Evolutionary conservation across 495 filamentous ascomycete genomes (phyloP).

Genomic region (Tuber melanosporum): DNA sequence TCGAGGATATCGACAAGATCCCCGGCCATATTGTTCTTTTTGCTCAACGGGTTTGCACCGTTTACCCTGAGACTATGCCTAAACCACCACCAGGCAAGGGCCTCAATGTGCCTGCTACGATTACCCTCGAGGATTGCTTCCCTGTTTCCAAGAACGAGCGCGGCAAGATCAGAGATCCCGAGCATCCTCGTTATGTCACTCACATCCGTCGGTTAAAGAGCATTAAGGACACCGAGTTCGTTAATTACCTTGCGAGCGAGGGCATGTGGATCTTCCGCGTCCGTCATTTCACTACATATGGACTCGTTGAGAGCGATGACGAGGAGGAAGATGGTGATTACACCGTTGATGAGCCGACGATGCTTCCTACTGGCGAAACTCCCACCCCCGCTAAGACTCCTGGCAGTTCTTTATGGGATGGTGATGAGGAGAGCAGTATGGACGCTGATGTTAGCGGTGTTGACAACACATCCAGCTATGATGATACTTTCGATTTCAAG

Average conservation of each 20-base stretch:
- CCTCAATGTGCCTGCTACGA: slow-evolving; percentile 80
- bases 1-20: slow-evolving; percentile 64
- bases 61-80: slow-evolving; percentile 66
- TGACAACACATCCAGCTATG: slow-evolving; percentile 51
- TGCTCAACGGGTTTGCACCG: slow-evolving; percentile 66
- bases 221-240: slow-evolving; percentile 71
- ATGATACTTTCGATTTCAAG: slow-evolving; percentile 79
- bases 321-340: slow-evolving; percentile 55
- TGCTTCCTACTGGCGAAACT: slow-evolving; percentile 22
- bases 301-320: slow-evolving; percentile 78
- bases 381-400: slow-evolving; percentile 25
- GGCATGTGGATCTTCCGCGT: slow-evolving; percentile 89
- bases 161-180: slow-evolving; percentile 43
- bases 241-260: slow-evolving; percentile 65
- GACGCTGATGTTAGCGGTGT: slow-evolving; percentile 37
- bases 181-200: slow-evolving; percentile 58
- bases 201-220: slow-evolving; percentile 75
- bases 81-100: slow-evolving; percentile 80
- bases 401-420: slow-evolving; percentile 30
- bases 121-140: slow-evolving; percentile 83
- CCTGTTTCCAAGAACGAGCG: slow-evolving; percentile 62
- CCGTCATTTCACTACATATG: slow-evolving; percentile 92
- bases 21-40: slow-evolving; percentile 67
- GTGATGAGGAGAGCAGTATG: slow-evolving; percentile 37
- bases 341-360: slow-evolving; percentile 46